A percentile compares a stretch with the other conserved stretches of the same genome.
phyloP scores from a whole-genome alignment of 495 filamentous ascomycete species.

The Aspergillus conjunctus region DNA sequence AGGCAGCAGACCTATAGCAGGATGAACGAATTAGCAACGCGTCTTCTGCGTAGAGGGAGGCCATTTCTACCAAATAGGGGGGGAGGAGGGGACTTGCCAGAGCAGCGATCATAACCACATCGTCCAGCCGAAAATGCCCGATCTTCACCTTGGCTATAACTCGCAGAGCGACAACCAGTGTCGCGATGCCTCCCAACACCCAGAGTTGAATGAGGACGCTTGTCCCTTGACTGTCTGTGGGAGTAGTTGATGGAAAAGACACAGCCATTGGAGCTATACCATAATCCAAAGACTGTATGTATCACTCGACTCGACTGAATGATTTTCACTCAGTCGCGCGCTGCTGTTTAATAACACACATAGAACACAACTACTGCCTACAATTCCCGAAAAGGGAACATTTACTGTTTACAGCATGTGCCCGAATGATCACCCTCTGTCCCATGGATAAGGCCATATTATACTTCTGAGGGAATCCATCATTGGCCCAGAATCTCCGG shows the following conservation, averaged over 20 bases:
- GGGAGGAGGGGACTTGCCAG: neutral
- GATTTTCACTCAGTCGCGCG: neutral
- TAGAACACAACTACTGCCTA: neutral
- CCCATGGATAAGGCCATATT: too few species aligned
- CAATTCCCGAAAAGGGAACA: neutral
- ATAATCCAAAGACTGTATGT: neutral
- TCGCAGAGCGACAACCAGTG: neutral
- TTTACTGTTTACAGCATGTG: neutral
- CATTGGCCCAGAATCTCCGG: too few species aligned
- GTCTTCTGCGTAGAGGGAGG: neutral
- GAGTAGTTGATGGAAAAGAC: neutral
- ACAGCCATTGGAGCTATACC: neutral
- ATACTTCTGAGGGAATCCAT: too few species aligned
- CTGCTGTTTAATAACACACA: neutral
- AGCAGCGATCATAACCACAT: constrained; percentile 8
- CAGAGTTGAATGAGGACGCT: constrained; percentile 1
- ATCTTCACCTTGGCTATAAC: constrained; percentile 10
- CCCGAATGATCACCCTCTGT: too few species aligned
- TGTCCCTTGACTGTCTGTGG: neutral
- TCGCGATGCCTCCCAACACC: neutral
- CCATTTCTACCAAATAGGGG: too few species aligned
- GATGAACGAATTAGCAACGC: neutral
- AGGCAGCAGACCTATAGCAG: neutral
- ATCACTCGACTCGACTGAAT: neutral
- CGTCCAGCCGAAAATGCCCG: constrained; percentile 6